phyloP scores from a whole-genome alignment of 2,329 filamentous ascomycete genomes.

The Dactylellina cionopaga region DNA sequence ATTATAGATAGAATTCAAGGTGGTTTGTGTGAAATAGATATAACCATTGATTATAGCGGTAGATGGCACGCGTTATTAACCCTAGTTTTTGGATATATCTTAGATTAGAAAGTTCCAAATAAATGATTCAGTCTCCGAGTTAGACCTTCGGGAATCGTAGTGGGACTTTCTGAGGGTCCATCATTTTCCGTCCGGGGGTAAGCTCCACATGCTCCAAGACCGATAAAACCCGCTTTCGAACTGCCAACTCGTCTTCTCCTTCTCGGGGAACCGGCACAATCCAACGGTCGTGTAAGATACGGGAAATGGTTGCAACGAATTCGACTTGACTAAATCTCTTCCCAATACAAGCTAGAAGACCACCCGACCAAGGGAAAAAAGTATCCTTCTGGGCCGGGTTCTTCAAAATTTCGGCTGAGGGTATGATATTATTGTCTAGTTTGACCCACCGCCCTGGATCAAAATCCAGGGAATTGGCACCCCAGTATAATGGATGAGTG shows the following conservation, averaged over 20 bases:
- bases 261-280: background rate
- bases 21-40: too few relatives aligned
- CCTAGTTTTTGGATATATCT: too few relatives aligned
- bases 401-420: too few relatives aligned
- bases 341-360: background rate
- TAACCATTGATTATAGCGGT: too few relatives aligned
- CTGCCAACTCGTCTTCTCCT: background rate
- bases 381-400: background rate
- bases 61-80: too few relatives aligned
- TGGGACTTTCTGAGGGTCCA: too few relatives aligned
- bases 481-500: background rate
- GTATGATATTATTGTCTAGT: background rate
- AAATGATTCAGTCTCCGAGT: too few relatives aligned
- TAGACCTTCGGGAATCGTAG: too few relatives aligned
- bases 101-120: too few relatives aligned
- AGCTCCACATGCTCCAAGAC: background rate
- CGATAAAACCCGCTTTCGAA: background rate
- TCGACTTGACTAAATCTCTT: background rate
- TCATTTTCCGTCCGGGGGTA: too few relatives aligned
- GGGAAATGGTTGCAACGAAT: constrained; percentile 6
- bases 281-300: background rate
- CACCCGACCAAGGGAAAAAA: background rate
- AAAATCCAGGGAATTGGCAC: background rate
- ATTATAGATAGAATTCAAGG: too few relatives aligned
- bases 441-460: background rate